These are phyloP conservation scores for Avena sativa DNA, from an alignment of 176 grass and related monocot genomes.

Conservation along the genomic window DNA sequence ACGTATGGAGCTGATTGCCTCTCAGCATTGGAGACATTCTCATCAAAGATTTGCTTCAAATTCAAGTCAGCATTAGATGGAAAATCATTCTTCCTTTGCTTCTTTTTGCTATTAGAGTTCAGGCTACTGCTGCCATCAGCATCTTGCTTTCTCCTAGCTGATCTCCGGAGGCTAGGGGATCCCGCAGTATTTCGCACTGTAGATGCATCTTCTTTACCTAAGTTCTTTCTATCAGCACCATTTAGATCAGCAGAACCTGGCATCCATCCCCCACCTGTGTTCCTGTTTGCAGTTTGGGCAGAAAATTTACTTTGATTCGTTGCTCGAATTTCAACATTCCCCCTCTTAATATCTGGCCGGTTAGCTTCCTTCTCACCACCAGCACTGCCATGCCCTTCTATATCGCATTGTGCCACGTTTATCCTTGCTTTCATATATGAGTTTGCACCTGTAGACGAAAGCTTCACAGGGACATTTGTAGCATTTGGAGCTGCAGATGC, in stretches of 20 bases:
- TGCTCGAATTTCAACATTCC: not conserved
- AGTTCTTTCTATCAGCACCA: slow-evolving; percentile 32
- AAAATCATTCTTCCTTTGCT: slow-evolving; percentile 40
- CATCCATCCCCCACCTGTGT: not conserved
- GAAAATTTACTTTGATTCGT: slow-evolving; percentile 28
- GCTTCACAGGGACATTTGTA: slow-evolving; percentile 32
- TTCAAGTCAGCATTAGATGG: slow-evolving; percentile 41
- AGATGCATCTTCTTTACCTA: slow-evolving; percentile 34
- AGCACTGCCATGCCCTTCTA: slow-evolving; percentile 1
- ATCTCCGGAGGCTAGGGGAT: slow-evolving; percentile 41
- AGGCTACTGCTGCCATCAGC: slow-evolving; percentile 34
- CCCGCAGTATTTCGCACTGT: slow-evolving; percentile 18
- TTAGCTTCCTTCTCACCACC: slow-evolving; percentile 39
- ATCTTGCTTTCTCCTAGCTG: slow-evolving; percentile 47
- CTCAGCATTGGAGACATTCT: slow-evolving; percentile 22
- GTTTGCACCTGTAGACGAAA: slow-evolving; percentile 37
- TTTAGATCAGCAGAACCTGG: too few relatives aligned
- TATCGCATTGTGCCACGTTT: slow-evolving; percentile 25
- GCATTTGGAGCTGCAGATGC: slow-evolving; percentile 34
- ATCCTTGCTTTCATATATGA: slow-evolving; percentile 27
- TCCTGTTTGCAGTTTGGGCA: slow-evolving; percentile 32
- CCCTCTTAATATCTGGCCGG: not conserved
- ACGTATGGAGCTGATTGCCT: slow-evolving; percentile 38
- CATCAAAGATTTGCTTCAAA: slow-evolving; percentile 29
- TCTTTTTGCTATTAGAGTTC: slow-evolving; percentile 41